Base-by-base conservation (phyloP, 805 yeast species). In the Metschnikowia noctiluminum region DNA sequence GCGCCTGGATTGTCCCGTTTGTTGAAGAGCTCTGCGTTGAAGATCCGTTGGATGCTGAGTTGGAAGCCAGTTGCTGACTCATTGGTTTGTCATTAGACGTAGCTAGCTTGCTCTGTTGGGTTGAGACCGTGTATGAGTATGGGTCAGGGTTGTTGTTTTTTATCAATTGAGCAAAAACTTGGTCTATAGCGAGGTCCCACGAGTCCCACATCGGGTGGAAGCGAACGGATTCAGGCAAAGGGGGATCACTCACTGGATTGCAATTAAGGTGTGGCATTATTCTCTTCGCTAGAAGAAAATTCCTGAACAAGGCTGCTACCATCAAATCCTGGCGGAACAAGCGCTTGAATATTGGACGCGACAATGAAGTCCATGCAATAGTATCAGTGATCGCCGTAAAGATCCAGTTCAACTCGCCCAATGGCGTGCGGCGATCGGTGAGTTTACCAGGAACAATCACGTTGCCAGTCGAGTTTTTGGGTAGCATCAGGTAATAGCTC, bases 381-480 rank as follows among this genome's bases (percentile, higher is more conserved):
- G 98, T 92, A 65, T 94, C 99, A 3, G 98, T 92, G 36, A 94
- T 89, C 2, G 99, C 97, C 1, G 97, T 94, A 68, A 92, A 94
- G 32, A 94, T 92, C 97, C 98, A 94, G 64, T 89, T 90, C 46
- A 94, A 76, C 63, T 94, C 99, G 34, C 99, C 99, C 39, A 94
- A 69, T 0, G 98, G 97, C 0, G 98, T 94, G 53, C 97, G 77
- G 62, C 98, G 78, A 62, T 94, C 99, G 2, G 96, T 87, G 41
- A 90, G 71, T 54, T 87, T 84, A 1, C 98, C 98, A 0, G 98
- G 97, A 13, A 92, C 88, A 34, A 80, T 77, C 36, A 91, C 78
- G 51, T 75, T 77, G 0, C 84, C 84, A 16, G 73, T 69, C 37
- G 77, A 68, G 54, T 78, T 77, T 45, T 64, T 68, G 41, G 81